These are phyloP conservation scores for Aspergillus sp. DNA, from an alignment of 2,329 filamentous ascomycete species.

Conservation along the genomic window DNA sequence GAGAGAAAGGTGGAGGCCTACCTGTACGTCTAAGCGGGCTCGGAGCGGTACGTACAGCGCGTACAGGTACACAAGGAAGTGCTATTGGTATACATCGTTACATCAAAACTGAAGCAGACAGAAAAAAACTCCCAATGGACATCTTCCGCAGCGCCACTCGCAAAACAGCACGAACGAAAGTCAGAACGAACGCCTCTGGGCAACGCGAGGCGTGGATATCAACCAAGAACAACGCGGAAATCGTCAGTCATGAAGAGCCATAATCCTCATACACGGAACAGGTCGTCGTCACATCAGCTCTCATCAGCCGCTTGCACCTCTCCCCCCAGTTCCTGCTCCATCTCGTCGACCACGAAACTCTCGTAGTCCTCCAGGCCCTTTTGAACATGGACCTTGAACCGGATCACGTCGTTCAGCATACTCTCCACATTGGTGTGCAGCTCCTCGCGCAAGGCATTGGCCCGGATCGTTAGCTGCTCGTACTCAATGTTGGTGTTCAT, in stretches of 20 bases:
- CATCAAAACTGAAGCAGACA: no score
- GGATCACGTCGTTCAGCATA: slow-evolving; percentile 94
- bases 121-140: no score
- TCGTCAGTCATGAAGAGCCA: not conserved
- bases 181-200: no score
- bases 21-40: no score
- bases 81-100: no score
- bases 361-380: slow-evolving; percentile 90
- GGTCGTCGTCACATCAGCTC: slow-evolving; percentile 11
- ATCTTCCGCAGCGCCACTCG: no score
- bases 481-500: slow-evolving; percentile 97
- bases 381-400: slow-evolving; percentile 96
- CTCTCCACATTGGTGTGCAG: slow-evolving; percentile 94
- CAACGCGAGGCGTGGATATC: no score
- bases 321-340: slow-evolving; percentile 71
- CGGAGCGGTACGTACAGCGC: no score
- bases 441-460: slow-evolving; percentile 81
- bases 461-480: slow-evolving; percentile 79
- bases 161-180: no score
- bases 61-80: no score
- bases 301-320: slow-evolving; percentile 42
- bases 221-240: not conserved
- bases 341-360: slow-evolving; percentile 81
- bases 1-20: no score
- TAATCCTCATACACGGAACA: not conserved